Percentiles rank a stretch among this genome's conserved stretches.
Conservation (phyloP, 176 grass and related monocot species). For the Zoysia pacifica region DNA sequence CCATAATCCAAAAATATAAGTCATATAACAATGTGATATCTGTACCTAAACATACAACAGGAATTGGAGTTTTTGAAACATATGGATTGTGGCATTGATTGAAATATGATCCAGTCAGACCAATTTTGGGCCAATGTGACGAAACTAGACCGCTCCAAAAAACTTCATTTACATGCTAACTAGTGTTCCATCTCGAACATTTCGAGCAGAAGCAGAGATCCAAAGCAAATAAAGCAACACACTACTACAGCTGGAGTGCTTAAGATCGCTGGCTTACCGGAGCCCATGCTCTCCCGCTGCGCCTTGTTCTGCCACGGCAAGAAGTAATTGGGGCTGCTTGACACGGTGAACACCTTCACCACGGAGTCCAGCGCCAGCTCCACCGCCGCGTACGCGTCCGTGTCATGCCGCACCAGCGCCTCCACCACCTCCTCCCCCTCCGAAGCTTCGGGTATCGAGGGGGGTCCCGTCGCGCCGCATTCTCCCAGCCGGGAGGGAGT, state of each 20-base stretch:
- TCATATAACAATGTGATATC: no score
- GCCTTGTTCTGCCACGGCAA: conserved; percentile 97
- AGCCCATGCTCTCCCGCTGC: conserved; percentile 97
- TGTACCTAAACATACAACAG: no score
- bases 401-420: conserved; percentile 50
- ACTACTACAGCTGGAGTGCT: neutral
- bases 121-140: neutral
- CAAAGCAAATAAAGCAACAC: conserved; percentile 21
- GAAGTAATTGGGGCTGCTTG: conserved; percentile 95
- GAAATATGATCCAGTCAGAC: no score
- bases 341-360: conserved; percentile 97
- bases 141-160: neutral
- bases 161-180: neutral
- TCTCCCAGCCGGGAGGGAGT: neutral
- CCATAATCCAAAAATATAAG: no score
- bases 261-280: conserved; percentile 51
- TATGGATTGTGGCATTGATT: no score
- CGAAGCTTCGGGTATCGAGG: conserved; percentile 25
- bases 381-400: conserved; percentile 79
- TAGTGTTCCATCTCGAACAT: neutral
- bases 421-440: conserved; percentile 36
- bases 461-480: conserved; percentile 26
- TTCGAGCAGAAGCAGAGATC: conserved; percentile 11
- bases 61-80: no score
- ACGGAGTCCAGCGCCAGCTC: conserved; percentile 94